Percentiles rank a stretch among this genome's conserved stretches.
Evolutionary conservation across 805 yeast genomes (phyloP).

Genomic region (Candida chilensis): DNA sequence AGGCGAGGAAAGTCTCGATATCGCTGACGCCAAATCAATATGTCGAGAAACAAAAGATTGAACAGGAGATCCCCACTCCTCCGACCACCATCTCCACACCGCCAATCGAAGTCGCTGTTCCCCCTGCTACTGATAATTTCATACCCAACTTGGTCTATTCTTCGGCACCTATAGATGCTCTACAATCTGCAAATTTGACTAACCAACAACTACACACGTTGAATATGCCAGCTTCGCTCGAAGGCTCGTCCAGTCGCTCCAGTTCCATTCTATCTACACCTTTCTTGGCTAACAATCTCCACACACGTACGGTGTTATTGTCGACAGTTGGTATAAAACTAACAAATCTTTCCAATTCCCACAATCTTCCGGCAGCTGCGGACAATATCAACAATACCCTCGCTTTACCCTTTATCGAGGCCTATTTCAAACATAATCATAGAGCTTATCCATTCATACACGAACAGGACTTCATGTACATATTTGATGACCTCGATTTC

Average conservation of each 20-base stretch:
- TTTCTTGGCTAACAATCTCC: slow-evolving; percentile 4
- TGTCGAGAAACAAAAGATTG: slow-evolving; percentile 3
- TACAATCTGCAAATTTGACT: too few species aligned
- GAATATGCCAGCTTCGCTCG: background rate
- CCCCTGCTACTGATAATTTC: too few species aligned
- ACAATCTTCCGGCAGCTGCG: slow-evolving; percentile 13
- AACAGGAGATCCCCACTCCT: background rate
- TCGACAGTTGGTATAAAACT: slow-evolving; percentile 12
- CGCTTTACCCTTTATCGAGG: slow-evolving; percentile 26
- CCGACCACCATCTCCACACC: background rate
- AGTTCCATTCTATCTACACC: slow-evolving; percentile 7
- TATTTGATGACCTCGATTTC: slow-evolving; percentile 14
- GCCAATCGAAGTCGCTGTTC: background rate
- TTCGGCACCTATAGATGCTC: too few species aligned
- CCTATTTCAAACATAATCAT: slow-evolving; percentile 35
- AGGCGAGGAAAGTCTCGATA: slow-evolving; percentile 13
- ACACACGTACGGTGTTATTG: slow-evolving; percentile 5
- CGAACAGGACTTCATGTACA: slow-evolving; percentile 21
- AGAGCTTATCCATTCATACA: slow-evolving; percentile 33
- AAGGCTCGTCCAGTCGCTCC: slow-evolving; percentile 6
- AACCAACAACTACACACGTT: background rate
- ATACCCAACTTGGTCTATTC: too few species aligned
- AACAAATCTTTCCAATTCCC: slow-evolving; percentile 16
- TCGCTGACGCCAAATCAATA: slow-evolving; percentile 11
- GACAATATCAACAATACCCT: slow-evolving; percentile 18